Evolutionary conservation across 2,329 filamentous ascomycete genomes (phyloP).

Genomic region (Claviceps lovelessii): DNA sequence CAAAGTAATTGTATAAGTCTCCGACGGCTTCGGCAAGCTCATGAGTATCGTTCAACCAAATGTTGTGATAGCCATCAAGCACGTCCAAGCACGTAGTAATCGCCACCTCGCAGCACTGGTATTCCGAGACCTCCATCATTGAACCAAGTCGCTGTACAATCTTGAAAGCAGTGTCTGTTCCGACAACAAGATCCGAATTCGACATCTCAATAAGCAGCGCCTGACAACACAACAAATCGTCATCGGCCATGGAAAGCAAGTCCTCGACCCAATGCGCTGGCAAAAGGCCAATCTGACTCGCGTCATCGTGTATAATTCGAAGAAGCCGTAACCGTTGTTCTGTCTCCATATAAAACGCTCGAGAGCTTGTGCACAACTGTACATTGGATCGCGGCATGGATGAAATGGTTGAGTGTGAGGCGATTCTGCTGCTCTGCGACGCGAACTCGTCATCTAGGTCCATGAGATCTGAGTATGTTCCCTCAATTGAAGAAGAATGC

Average conservation of each 20-base stretch:
- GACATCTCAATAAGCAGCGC: constrained; percentile 38
- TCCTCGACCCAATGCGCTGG: constrained; percentile 36
- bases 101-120: constrained; percentile 61
- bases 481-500: constrained; percentile 12
- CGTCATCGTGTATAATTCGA: constrained; percentile 26
- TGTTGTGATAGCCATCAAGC: constrained; percentile 45
- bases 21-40: constrained; percentile 51
- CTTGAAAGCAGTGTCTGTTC: constrained; percentile 28
- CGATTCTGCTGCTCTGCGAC: constrained; percentile 39
- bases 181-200: constrained; percentile 36
- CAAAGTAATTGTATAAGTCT: constrained; percentile 68
- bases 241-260: constrained; percentile 33
- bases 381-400: constrained; percentile 33
- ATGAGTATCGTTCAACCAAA: constrained; percentile 48
- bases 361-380: constrained; percentile 25
- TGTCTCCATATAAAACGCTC: constrained; percentile 35
- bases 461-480: constrained; percentile 39
- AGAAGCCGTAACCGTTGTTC: constrained; percentile 32
- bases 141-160: constrained; percentile 37
- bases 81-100: constrained; percentile 53
- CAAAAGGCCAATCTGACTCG: constrained; percentile 32
- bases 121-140: constrained; percentile 42
- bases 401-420: constrained; percentile 19
- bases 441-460: constrained; percentile 53
- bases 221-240: constrained; percentile 39